Evolutionary conservation across 2,329 filamentous ascomycete genomes (phyloP), one percentile per base, ranked within the genome.

Genomic region (Sphaerulina vaccinii): DNA sequence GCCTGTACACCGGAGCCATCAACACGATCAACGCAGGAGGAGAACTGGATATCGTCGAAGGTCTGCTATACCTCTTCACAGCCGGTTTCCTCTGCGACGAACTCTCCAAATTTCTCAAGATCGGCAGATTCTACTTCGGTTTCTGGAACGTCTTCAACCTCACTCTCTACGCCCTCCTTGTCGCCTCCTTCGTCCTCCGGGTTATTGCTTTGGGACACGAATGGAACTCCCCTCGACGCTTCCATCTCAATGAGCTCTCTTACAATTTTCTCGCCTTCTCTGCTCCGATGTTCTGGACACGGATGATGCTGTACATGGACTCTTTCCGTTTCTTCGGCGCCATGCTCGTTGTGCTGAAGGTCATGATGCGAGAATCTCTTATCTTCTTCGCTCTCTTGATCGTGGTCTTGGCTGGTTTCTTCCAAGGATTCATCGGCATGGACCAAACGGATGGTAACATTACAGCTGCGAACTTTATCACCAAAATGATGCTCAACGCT

Each of bases 61-160:
- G 86, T 0, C 73, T 93, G 13, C 79, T 99, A 9, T 99, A 99
- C 66, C 68, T 92, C 57, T 96, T 99, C 75, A 97, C 93, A 0
- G 70, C 92, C 3, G 91, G 90, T 18, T 99, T 95, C 70, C 80
- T 96, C 24, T 90, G 85, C 63, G 92, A 99, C 67, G 93, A 97
- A 67, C 60, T 85, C 1, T 75, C 84, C 66, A 99, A 99, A 70
- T 82, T 96, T 62, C 96, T 89, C 82, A 99, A 99, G 69, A 88
- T 96, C 11, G 93, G 93, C 8, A 82, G 87, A 56, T 87, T 87
- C 64, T 97, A 97, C 65, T 79, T 99, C 49, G 86, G 89, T 16
- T 99, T 99, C 70, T 97, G 93, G 93, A 96, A 96, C 65, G 88
- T 88, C 19, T 96, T 99, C 76, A 99, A 99, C 70, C 80, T 82